phyloP scores from a whole-genome alignment of 306 rosid genomes.

The Psophocarpus tetragonolobus region DNA sequence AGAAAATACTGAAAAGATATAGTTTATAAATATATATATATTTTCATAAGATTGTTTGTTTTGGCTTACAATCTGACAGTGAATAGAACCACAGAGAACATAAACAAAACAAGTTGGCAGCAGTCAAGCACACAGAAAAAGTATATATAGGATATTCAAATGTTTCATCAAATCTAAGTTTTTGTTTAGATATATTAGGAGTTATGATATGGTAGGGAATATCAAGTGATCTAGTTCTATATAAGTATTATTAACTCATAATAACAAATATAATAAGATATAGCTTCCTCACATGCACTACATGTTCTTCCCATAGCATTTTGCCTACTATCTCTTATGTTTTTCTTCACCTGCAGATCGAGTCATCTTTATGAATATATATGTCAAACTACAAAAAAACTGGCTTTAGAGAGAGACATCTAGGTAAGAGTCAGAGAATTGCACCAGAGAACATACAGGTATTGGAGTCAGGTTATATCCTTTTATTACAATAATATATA shows the following conservation, averaged over 20 bases:
- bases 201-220: neutral
- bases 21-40: neutral
- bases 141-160: constrained; percentile 31
- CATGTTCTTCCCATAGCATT: constrained; percentile 40
- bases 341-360: neutral
- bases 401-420: neutral
- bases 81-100: constrained; percentile 34
- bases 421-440: neutral
- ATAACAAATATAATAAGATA: neutral
- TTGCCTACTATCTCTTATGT: constrained; percentile 11
- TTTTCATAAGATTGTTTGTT: neutral
- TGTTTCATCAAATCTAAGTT: constrained; percentile 25
- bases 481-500: neutral
- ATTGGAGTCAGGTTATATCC: neutral
- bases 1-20: neutral
- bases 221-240: constrained; percentile 4
- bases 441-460: neutral
- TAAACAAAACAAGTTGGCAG: constrained; percentile 49
- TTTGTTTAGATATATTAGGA: neutral
- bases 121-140: constrained; percentile 41
- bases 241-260: no score
- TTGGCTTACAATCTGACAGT: constrained; percentile 26
- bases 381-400: neutral
- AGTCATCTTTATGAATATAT: neutral
- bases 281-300: constrained; percentile 52